Evolutionary conservation across 1,139 yeast species (phyloP).

Genomic region (Candida tetrigidarum): DNA sequence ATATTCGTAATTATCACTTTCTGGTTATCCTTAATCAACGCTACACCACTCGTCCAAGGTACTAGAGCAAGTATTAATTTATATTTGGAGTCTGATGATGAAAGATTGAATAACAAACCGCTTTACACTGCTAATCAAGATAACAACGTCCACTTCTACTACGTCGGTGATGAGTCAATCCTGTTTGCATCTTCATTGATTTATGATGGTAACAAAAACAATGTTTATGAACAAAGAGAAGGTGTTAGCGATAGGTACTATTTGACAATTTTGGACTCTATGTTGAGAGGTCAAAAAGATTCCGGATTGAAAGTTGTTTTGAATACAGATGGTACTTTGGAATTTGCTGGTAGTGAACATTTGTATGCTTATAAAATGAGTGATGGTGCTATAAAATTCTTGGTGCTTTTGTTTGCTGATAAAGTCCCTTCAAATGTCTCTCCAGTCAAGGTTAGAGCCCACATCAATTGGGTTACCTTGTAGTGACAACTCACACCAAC

Average conservation of each 20-base stretch:
- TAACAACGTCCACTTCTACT: not conserved
- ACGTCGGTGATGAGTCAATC: not conserved
- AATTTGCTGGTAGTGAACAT: not conserved
- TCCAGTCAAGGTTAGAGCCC: conserved; percentile 3
- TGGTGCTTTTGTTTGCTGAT: not conserved
- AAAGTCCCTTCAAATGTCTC: not conserved
- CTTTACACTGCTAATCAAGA: conserved; percentile 2
- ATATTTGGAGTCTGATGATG: not conserved
- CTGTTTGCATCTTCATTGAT: not conserved
- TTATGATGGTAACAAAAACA: not conserved
- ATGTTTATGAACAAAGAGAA: not conserved
- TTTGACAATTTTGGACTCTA: conserved; percentile 1
- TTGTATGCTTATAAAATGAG: not conserved
- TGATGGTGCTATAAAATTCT: not conserved
- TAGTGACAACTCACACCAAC: no score
- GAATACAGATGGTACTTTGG: conserved; percentile 3
- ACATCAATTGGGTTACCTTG: conserved; percentile 3
- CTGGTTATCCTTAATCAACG: not conserved
- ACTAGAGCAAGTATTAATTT: conserved; percentile 2
- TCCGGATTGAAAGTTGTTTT: not conserved
- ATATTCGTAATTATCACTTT: not conserved
- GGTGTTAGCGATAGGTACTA: conserved; percentile 1
- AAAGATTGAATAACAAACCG: not conserved
- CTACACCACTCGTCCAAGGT: not conserved
- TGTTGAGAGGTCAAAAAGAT: conserved; percentile 1